phyloP scores from a whole-genome alignment of 257 asterid species.

The Verbena officinalis region DNA sequence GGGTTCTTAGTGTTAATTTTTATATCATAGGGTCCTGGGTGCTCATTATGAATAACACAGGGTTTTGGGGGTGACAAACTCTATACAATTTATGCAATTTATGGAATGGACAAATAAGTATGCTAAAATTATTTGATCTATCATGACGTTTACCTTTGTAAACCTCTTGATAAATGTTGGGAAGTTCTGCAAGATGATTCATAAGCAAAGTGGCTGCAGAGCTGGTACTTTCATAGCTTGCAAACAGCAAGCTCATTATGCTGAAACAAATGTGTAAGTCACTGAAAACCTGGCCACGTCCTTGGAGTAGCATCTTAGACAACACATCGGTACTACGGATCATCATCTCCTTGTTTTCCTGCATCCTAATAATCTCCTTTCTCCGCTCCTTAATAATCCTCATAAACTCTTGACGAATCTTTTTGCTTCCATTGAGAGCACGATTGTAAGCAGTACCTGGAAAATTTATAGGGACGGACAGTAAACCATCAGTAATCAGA shows the following conservation, averaged over 20 bases:
- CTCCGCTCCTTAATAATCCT: conserved; percentile 60
- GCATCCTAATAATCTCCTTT: conserved; percentile 52
- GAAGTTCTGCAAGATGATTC: too few species aligned
- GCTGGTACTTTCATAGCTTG: too few species aligned
- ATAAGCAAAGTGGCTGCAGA: too few species aligned
- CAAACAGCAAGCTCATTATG: conserved; percentile 45
- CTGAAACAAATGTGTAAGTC: conserved; percentile 65
- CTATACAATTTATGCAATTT: too few species aligned
- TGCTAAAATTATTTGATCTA: too few species aligned
- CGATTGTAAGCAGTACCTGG: conserved; percentile 60
- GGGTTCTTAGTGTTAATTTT: too few species aligned
- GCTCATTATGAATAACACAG: too few species aligned
- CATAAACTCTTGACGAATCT: conserved; percentile 50
- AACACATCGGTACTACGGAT: conserved; percentile 51
- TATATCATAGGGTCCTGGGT: too few species aligned
- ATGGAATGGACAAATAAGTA: too few species aligned
- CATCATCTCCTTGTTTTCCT: conserved; percentile 30
- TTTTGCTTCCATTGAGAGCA: conserved; percentile 51
- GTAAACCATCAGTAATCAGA: conserved; percentile 50
- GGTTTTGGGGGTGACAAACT: too few species aligned
- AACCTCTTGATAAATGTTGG: too few species aligned
- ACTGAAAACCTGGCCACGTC: conserved; percentile 45
- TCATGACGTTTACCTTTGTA: too few species aligned
- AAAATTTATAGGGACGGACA: conserved; percentile 51
- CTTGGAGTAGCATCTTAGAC: conserved; percentile 56